Percentiles rank a stretch among this genome's conserved stretches.
Conservation (phyloP, 2,329 filamentous ascomycete species). For the Sordariomycetes sp. region DNA sequence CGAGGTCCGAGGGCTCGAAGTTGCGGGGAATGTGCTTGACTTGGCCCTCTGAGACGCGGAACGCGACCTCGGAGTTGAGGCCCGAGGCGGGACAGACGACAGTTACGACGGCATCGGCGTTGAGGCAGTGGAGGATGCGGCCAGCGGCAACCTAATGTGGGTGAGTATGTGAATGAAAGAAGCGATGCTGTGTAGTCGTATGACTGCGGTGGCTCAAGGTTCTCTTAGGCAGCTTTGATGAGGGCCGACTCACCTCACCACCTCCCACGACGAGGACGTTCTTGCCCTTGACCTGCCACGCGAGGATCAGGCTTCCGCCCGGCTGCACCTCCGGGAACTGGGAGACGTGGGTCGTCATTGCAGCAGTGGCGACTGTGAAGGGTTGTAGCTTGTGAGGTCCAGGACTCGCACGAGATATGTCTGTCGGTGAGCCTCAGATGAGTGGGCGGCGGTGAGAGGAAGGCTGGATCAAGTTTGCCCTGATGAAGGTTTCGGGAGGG, state of each 20-base stretch:
- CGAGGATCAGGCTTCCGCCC: slow-evolving; percentile 84
- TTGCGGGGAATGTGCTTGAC: slow-evolving; percentile 70
- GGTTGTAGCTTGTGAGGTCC: neutral
- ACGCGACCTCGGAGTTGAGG: slow-evolving; percentile 77
- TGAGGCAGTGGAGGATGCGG: slow-evolving; percentile 85
- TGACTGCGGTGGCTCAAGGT: neutral
- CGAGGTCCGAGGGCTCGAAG: slow-evolving; percentile 79
- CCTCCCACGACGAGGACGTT: slow-evolving; percentile 86
- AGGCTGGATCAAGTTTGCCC: no score
- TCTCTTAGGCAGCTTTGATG: neutral
- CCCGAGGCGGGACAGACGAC: slow-evolving; percentile 70
- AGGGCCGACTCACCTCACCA: slow-evolving; percentile 59
- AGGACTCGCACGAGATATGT: neutral
- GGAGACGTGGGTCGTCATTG: slow-evolving; percentile 11
- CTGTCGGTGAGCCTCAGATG: neutral
- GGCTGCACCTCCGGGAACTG: slow-evolving; percentile 72
- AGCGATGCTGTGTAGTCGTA: neutral
- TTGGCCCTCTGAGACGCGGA: slow-evolving; percentile 62
- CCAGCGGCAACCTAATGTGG: slow-evolving; percentile 72
- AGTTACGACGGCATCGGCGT: slow-evolving; percentile 83
- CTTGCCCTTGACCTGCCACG: slow-evolving; percentile 89
- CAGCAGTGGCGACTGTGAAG: neutral
- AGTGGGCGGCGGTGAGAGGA: neutral
- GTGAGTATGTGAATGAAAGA: slow-evolving; percentile 2
- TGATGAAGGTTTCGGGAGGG: no score